Conservation (phyloP, 257 asterid genomes). For the Solanum acaule region DNA sequence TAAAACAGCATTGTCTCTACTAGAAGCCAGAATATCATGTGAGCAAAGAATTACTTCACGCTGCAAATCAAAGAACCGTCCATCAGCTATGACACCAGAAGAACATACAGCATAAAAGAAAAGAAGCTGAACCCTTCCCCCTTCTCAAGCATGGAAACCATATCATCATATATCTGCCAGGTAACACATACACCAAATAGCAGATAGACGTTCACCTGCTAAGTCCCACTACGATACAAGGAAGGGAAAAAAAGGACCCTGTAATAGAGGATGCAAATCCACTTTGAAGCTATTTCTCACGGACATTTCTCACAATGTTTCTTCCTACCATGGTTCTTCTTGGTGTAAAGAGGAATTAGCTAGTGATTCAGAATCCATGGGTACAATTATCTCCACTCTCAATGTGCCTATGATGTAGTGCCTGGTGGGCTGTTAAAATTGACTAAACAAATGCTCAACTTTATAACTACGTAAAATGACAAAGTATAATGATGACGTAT, state of each 20-base stretch:
- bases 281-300: neutral
- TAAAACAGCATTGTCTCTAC: constrained; percentile 56
- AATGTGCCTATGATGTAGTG: neutral
- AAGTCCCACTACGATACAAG: neutral
- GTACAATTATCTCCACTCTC: neutral
- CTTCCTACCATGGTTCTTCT: neutral
- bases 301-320: neutral
- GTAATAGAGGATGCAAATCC: neutral
- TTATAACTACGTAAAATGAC: neutral
- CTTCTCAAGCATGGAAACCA: neutral
- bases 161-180: neutral
- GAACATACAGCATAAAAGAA: neutral
- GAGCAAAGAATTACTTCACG: constrained; percentile 93
- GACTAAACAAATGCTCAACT: neutral
- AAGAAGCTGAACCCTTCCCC: neutral
- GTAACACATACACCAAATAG: neutral
- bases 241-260: neutral
- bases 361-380: neutral
- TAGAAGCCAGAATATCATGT: constrained; percentile 73
- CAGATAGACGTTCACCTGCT: neutral
- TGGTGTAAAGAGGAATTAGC: neutral
- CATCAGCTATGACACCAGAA: neutral
- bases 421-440: neutral
- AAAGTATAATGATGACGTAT: neutral
- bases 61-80: constrained; percentile 35